Percentiles rank a stretch among this genome's conserved stretches.
Evolutionary conservation across 352 stramenopile species (phyloP).

Genomic region (Globisporangium camurandrum): DNA sequence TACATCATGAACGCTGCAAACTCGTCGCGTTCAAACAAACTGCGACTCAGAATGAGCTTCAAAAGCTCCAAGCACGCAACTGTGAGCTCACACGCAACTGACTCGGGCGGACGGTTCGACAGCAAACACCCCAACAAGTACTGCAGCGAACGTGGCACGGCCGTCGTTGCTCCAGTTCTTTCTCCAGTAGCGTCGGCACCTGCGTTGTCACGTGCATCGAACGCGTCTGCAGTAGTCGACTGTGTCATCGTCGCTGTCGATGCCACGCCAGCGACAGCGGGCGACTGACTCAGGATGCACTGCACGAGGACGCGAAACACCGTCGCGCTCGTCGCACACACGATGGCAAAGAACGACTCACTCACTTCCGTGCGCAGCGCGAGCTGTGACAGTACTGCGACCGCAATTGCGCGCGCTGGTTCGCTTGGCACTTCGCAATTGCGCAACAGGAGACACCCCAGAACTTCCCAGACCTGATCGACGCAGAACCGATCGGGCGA

Average conservation of each 20-base stretch:
- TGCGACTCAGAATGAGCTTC: slow-evolving; percentile 24
- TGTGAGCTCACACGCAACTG: slow-evolving; percentile 6
- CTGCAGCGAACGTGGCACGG: slow-evolving; percentile 9
- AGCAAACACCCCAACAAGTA: slow-evolving; percentile 15
- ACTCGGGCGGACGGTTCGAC: slow-evolving; percentile 4
- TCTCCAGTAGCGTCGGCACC: not conserved
- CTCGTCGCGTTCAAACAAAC: slow-evolving; percentile 46
- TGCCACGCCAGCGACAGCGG: not conserved
- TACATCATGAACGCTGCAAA: slow-evolving; percentile 59
- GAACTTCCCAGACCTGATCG: slow-evolving; percentile 58
- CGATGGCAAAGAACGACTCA: slow-evolving; percentile 37
- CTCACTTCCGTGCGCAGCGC: slow-evolving; percentile 35
- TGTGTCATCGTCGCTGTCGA: too few species aligned
- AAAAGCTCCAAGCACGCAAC: slow-evolving; percentile 39
- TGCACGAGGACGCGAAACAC: slow-evolving; percentile 37
- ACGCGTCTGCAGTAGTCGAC: not conserved
- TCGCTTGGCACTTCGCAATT: slow-evolving; percentile 24
- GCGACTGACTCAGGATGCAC: slow-evolving; percentile 16
- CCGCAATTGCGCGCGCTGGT: slow-evolving; percentile 19
- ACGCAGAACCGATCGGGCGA: slow-evolving; percentile 17
- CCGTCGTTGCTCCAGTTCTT: not conserved
- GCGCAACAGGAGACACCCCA: slow-evolving; percentile 40
- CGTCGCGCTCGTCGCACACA: slow-evolving; percentile 46
- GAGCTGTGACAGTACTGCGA: slow-evolving; percentile 41
- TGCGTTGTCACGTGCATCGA: not conserved